A percentile compares a stretch with the other conserved stretches of the same genome.
phyloP scores from a whole-genome alignment of 2,329 filamentous ascomycete species.

The Pseudophaeomoniella oleicola region DNA sequence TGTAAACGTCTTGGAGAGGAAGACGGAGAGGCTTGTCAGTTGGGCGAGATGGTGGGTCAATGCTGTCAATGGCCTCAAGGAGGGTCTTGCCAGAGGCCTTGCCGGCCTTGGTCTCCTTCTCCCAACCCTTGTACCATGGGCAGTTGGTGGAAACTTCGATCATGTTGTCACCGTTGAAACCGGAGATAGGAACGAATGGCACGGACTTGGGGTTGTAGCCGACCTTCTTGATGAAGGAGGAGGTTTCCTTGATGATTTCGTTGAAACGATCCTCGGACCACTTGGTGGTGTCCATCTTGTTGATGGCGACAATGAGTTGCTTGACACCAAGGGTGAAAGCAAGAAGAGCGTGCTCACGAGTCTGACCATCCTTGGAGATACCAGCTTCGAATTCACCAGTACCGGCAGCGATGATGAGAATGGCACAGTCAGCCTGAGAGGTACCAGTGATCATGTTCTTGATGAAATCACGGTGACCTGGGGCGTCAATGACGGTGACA shows the following conservation, averaged over 20 bases:
- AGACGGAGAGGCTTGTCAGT: slow-evolving; percentile 99
- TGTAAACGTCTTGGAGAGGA: slow-evolving; percentile 99
- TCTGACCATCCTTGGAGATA: slow-evolving; percentile 99
- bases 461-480: slow-evolving; percentile 99
- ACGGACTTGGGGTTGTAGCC: slow-evolving; percentile 99
- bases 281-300: slow-evolving; percentile 99
- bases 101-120: slow-evolving; percentile 88
- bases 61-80: slow-evolving; percentile 95
- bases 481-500: slow-evolving; percentile 97
- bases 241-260: slow-evolving; percentile 99
- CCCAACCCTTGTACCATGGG: slow-evolving; percentile 99
- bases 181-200: slow-evolving; percentile 98
- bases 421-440: slow-evolving; percentile 98
- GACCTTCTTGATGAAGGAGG: slow-evolving; percentile 99
- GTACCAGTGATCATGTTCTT: slow-evolving; percentile 99
- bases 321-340: slow-evolving; percentile 99
- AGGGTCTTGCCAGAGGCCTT: slow-evolving; percentile 93
- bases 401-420: slow-evolving; percentile 99
- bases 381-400: slow-evolving; percentile 99
- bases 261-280: slow-evolving; percentile 94
- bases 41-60: slow-evolving; percentile 83
- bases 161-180: slow-evolving; percentile 99
- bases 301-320: slow-evolving; percentile 99
- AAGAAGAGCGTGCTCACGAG: slow-evolving; percentile 99
- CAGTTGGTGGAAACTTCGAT: slow-evolving; percentile 76